Percentiles rank a stretch among this genome's conserved stretches.
These are phyloP conservation scores for Nadsonia commutata DNA, from an alignment of 1,139 yeast species.

Conservation along the genomic window DNA sequence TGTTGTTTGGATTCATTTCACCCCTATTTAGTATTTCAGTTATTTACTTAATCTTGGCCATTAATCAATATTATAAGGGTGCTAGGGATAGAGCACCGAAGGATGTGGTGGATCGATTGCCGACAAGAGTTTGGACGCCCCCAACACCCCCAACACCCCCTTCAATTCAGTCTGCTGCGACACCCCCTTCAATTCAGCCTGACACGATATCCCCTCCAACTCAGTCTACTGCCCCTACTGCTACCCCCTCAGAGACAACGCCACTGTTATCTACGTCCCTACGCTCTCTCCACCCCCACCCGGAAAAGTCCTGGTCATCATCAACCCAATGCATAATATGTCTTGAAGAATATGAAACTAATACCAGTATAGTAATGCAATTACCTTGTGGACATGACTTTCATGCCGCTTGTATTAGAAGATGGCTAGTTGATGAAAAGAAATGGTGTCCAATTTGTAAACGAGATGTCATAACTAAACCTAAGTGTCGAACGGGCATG, in stretches of 20 bases:
- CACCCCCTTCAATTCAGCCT: neutral
- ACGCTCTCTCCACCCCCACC: neutral
- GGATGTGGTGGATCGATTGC: constrained; percentile 23
- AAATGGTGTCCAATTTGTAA: constrained; percentile 26
- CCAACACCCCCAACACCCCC: neutral
- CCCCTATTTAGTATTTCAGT: constrained; percentile 28
- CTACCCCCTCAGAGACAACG: neutral
- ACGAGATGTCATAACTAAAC: constrained; percentile 17
- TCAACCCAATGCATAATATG: constrained; percentile 29
- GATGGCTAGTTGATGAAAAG: constrained; percentile 26
- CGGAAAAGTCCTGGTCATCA: constrained; percentile 20
- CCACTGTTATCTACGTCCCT: neutral
- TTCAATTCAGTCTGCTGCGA: neutral
- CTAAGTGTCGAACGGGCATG: too few species aligned
- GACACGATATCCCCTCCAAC: neutral
- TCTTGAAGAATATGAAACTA: constrained; percentile 26
- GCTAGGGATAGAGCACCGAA: constrained; percentile 26
- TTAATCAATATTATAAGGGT: constrained; percentile 23
- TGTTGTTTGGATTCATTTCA: constrained; percentile 25
- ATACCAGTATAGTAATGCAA: constrained; percentile 22
- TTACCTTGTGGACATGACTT: constrained; percentile 32
- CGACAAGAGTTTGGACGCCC: constrained; percentile 22
- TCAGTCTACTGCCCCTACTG: neutral
- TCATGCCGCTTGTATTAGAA: constrained; percentile 27
- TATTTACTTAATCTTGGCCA: constrained; percentile 23